Conservation (phyloP, 305 asterid species). For the Vinca major region DNA sequence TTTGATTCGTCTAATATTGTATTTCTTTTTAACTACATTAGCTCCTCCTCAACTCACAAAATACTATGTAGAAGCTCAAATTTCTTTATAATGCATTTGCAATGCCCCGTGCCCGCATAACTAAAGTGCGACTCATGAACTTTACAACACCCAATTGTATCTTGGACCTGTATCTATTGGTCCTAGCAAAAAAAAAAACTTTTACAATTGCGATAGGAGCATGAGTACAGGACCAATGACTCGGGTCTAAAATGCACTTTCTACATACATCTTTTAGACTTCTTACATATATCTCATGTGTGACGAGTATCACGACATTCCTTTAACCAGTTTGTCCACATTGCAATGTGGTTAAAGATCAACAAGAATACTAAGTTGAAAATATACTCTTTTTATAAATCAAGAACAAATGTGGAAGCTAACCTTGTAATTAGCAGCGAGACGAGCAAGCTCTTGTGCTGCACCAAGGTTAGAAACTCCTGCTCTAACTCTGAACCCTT, state of each 20-base stretch:
- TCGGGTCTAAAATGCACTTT: too few species aligned
- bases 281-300: too few species aligned
- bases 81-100: neutral
- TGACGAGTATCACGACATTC: too few species aligned
- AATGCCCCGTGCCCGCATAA: too few species aligned
- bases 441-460: slow-evolving; percentile 84
- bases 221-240: too few species aligned
- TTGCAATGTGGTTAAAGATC: neutral
- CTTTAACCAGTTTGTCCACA: neutral
- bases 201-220: too few species aligned
- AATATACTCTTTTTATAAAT: neutral
- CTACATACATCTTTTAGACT: too few species aligned
- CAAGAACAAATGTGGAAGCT: neutral
- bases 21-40: neutral
- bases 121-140: too few species aligned
- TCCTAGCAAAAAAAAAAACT: too few species aligned
- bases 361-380: neutral
- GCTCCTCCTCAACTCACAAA: neutral
- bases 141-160: too few species aligned
- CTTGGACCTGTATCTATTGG: too few species aligned
- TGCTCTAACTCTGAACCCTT: slow-evolving; percentile 88
- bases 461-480: slow-evolving; percentile 83
- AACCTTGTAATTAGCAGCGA: slow-evolving; percentile 73
- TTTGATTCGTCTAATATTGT: neutral
- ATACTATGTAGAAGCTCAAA: neutral